Evolutionary conservation across 495 filamentous ascomycete species (phyloP).

Genomic region (Letharia lupina): DNA sequence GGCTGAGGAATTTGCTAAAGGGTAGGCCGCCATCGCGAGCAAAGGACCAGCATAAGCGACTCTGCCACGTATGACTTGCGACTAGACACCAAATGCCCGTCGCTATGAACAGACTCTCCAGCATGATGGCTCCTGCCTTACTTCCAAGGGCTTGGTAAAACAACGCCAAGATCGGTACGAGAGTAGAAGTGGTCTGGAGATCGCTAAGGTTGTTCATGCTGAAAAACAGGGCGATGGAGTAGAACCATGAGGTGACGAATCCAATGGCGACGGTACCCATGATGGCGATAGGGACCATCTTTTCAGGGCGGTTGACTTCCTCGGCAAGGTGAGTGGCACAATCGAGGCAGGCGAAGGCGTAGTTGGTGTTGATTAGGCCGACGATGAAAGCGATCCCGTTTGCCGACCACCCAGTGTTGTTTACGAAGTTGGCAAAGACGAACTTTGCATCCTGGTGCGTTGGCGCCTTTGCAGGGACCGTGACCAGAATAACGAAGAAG

Average conservation of each 20-base stretch:
- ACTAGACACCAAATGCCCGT: constrained; percentile 50
- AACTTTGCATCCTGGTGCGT: constrained; percentile 47
- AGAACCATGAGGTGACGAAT: constrained; percentile 49
- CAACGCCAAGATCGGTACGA: constrained; percentile 49
- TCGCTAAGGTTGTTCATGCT: constrained; percentile 43
- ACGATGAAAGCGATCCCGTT: constrained; percentile 58
- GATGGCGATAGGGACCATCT: constrained; percentile 44
- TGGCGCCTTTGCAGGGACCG: constrained; percentile 46
- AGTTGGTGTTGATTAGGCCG: constrained; percentile 55
- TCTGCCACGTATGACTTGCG: constrained; percentile 50
- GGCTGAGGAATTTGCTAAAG: constrained; percentile 37
- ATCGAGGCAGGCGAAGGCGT: constrained; percentile 54
- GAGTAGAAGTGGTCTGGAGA: constrained; percentile 41
- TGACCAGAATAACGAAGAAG: constrained; percentile 48
- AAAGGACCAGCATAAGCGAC: constrained; percentile 53
- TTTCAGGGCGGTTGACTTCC: constrained; percentile 45
- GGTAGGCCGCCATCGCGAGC: constrained; percentile 51
- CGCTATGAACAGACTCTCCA: constrained; percentile 47
- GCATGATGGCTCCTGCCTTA: constrained; percentile 46
- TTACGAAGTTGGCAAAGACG: constrained; percentile 55
- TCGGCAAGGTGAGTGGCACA: constrained; percentile 56
- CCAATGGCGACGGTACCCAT: constrained; percentile 53
- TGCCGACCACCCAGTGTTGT: constrained; percentile 52
- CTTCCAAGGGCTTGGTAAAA: constrained; percentile 47
- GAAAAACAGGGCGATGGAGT: constrained; percentile 52